A percentile compares a stretch with the other conserved stretches of the same genome.
Conservation (phyloP, 176 grass and related monocot species). For the Eleusine indica region DNA sequence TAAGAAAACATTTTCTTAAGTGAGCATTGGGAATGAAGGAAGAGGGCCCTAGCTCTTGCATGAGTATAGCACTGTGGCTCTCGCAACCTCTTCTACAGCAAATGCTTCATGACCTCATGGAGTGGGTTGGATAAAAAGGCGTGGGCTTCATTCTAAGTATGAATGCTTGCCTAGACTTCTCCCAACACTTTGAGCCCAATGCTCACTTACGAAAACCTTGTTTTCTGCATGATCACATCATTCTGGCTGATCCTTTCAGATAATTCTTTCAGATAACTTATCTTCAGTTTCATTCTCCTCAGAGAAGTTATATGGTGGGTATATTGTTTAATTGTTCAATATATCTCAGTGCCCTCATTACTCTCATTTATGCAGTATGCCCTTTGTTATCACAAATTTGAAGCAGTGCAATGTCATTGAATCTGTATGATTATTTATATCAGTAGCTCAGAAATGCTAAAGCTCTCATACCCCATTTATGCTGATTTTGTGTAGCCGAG, state of each 20-base stretch:
- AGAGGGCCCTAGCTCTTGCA: slow-evolving; percentile 72
- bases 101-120: slow-evolving; percentile 52
- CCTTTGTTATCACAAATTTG: not conserved
- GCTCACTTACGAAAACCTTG: slow-evolving; percentile 40
- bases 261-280: too few species aligned
- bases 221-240: slow-evolving; percentile 60
- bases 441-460: not conserved
- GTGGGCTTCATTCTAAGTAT: slow-evolving; percentile 74
- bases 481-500: slow-evolving; percentile 46
- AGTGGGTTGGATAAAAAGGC: slow-evolving; percentile 73
- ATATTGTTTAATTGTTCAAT: not conserved
- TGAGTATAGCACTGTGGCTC: slow-evolving; percentile 57
- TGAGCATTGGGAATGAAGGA: slow-evolving; percentile 48
- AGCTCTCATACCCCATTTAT: too few species aligned
- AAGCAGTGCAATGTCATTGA: not conserved
- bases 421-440: not conserved
- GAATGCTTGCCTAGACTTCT: slow-evolving; percentile 81
- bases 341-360: not conserved
- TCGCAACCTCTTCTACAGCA: slow-evolving; percentile 75
- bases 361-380: not conserved
- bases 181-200: slow-evolving; percentile 55
- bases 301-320: too few species aligned
- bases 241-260: slow-evolving; percentile 64
- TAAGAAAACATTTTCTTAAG: slow-evolving; percentile 49
- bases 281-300: too few species aligned